Percentiles rank a stretch among this genome's conserved stretches.
phyloP scores from a whole-genome alignment of 2,329 filamentous ascomycete genomes.

The Westerdykella ornata region DNA sequence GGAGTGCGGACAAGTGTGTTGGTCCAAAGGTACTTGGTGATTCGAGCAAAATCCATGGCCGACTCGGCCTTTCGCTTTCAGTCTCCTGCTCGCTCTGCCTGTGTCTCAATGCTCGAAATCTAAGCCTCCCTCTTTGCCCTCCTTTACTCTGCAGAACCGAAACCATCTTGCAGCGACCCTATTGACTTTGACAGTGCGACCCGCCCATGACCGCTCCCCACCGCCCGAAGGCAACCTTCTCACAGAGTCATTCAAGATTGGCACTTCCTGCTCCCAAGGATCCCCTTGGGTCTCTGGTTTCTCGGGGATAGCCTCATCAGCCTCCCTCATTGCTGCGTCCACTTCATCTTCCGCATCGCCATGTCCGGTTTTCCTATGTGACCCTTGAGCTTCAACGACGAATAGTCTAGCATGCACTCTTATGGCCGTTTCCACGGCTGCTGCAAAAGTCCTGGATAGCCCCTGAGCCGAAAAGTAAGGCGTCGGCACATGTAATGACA shows the following conservation, averaged over 20 bases:
- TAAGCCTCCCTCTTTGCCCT: neutral
- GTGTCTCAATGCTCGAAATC: neutral
- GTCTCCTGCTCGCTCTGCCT: too few relatives aligned
- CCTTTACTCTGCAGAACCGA: slow-evolving; percentile 17
- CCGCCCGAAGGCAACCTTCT: slow-evolving; percentile 32
- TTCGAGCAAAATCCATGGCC: too few relatives aligned
- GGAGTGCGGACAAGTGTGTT: too few relatives aligned
- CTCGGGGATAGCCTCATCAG: slow-evolving; percentile 3
- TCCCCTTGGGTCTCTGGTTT: slow-evolving; percentile 7
- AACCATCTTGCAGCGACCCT: slow-evolving; percentile 44
- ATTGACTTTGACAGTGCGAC: slow-evolving; percentile 41
- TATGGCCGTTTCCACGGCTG: slow-evolving; percentile 55
- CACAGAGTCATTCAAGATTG: slow-evolving; percentile 44
- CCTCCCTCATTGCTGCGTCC: slow-evolving; percentile 34
- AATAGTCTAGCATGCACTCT: slow-evolving; percentile 31
- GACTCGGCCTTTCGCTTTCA: too few relatives aligned
- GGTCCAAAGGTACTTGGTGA: too few relatives aligned
- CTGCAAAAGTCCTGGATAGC: slow-evolving; percentile 55
- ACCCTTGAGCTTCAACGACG: slow-evolving; percentile 37
- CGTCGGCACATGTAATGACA: slow-evolving; percentile 60
- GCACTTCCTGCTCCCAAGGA: slow-evolving; percentile 43
- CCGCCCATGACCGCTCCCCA: slow-evolving; percentile 41
- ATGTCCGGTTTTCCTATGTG: neutral
- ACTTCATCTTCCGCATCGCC: slow-evolving; percentile 52
- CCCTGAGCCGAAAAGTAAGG: slow-evolving; percentile 73